phyloP scores from a whole-genome alignment of 139 green algal genomes.

The Micromonas pusilla region DNA sequence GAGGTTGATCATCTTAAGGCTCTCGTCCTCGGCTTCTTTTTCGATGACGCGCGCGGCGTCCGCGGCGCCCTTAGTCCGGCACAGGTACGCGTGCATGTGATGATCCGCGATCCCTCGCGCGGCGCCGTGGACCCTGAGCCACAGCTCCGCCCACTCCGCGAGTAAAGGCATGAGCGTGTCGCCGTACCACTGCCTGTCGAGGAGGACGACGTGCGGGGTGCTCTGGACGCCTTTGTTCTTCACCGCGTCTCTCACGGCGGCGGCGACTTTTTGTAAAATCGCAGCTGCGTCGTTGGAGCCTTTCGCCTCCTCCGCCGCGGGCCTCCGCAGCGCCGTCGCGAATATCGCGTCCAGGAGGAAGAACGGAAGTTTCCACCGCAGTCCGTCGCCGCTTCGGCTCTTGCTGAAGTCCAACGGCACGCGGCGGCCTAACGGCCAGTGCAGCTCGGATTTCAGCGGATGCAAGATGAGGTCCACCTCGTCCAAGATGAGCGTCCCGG shows the following conservation, averaged over 20 bases:
- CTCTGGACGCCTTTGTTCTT: slow-evolving; percentile 8
- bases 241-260: background rate
- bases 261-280: slow-evolving; percentile 11
- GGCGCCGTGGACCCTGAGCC: slow-evolving; percentile 17
- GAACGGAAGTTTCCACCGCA: slow-evolving; percentile 34
- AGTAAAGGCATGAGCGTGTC: slow-evolving; percentile 24
- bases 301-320: background rate
- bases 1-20: slow-evolving; percentile 32
- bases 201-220: slow-evolving; percentile 22
- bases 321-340: background rate
- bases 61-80: background rate
- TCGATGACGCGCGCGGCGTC: background rate
- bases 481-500: slow-evolving; percentile 32
- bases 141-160: slow-evolving; percentile 25
- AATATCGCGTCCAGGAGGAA: slow-evolving; percentile 36
- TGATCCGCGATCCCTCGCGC: background rate
- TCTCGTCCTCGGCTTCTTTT: slow-evolving; percentile 6
- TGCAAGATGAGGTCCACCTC: slow-evolving; percentile 40
- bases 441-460: slow-evolving; percentile 37
- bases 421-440: slow-evolving; percentile 32
- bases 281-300: slow-evolving; percentile 16
- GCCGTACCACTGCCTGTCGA: slow-evolving; percentile 27
- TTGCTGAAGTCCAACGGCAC: slow-evolving; percentile 28
- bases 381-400: background rate
- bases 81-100: slow-evolving; percentile 5